Evolutionary conservation across 2,329 filamentous ascomycete species (phyloP), one percentile per base, ranked within the genome.

Genomic region (Teratosphaeria viscida): DNA sequence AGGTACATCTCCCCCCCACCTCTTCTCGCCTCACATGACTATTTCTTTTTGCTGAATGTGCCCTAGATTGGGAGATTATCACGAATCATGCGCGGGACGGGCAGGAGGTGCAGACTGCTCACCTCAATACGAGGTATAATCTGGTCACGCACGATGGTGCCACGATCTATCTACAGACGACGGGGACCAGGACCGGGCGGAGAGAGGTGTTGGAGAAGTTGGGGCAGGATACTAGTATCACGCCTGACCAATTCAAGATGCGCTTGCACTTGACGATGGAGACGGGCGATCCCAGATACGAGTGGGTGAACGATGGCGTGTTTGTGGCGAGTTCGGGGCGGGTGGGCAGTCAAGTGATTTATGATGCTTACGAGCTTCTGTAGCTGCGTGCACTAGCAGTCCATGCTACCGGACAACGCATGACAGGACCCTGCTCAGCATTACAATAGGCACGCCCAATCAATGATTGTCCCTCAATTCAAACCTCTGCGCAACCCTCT

Each of bases 71-170:
- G 65, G 63, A 65, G 55, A 64, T 66, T 56, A 63, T 66, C 5
- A 61, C 59, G 26, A 55, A 64, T 26, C 64, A 68, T 49, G 5
- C 3, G 19, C 43, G 43, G 1, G 55, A 57, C 19, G 63, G 61
- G 14, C 16, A 19, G 43, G 65, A 68, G 34, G 59, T 65, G 52
- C 66, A 70, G 55, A 70, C 67, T 2, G 67, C 66, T 1, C 63
- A 68, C 54, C 58, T 70, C n/a, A 65, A 68, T 39, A 70, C 66
- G 7, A 59, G 68, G 12, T 68, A 68, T 56, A 69, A 68, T 27
- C 58, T 69, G 52, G 47, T 65, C 6, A 67, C 65, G 8, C 68
- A 71, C 54, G 66, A 71, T 54, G 65, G 64, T 2, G 66, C 68
- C 0, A 63, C 52, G 8, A 64, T 71, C 10, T 67, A 66, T 54